phyloP scores from a whole-genome alignment of 495 filamentous ascomycete genomes.

The Acidiella bohemica region DNA sequence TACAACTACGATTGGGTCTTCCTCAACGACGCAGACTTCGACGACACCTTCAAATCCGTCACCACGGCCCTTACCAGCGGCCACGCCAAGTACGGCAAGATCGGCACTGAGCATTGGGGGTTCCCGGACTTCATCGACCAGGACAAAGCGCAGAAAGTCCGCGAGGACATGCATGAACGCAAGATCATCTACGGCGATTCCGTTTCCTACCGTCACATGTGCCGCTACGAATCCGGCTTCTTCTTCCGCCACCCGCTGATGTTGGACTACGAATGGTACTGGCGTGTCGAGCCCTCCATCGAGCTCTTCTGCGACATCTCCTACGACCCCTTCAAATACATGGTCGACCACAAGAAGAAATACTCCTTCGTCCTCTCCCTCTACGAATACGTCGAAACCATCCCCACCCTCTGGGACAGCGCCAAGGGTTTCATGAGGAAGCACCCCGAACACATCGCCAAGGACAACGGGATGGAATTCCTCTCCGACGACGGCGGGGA shows the following conservation, averaged over 20 bases:
- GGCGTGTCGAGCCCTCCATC: constrained; percentile 35
- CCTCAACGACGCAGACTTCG: constrained; percentile 87
- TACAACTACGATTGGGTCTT: constrained; percentile 99
- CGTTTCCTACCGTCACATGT: constrained; percentile 42
- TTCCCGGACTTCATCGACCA: constrained; percentile 43
- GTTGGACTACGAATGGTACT: constrained; percentile 36
- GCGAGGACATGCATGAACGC: constrained; percentile 38
- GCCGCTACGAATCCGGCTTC: constrained; percentile 37
- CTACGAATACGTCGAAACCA: constrained; percentile 92
- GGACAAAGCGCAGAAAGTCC: constrained; percentile 42
- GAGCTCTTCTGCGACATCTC: constrained; percentile 36
- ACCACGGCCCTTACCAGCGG: constrained; percentile 83
- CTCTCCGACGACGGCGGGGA: constrained; percentile 75
- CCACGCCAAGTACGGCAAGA: constrained; percentile 70
- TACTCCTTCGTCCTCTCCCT: constrained; percentile 38
- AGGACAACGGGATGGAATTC: constrained; percentile 79
- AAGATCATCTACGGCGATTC: constrained; percentile 72
- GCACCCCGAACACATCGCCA: constrained; percentile 73
- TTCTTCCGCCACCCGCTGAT: constrained; percentile 37
- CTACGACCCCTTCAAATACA: constrained; percentile 36
- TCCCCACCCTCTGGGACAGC: constrained; percentile 89
- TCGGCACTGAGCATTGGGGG: constrained; percentile 38
- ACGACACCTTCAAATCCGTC: constrained; percentile 81
- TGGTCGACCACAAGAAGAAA: constrained; percentile 34
- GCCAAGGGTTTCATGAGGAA: constrained; percentile 79